phyloP scores from a whole-genome alignment of 208 protist genomes.

The Vickermania spadyakhi region DNA sequence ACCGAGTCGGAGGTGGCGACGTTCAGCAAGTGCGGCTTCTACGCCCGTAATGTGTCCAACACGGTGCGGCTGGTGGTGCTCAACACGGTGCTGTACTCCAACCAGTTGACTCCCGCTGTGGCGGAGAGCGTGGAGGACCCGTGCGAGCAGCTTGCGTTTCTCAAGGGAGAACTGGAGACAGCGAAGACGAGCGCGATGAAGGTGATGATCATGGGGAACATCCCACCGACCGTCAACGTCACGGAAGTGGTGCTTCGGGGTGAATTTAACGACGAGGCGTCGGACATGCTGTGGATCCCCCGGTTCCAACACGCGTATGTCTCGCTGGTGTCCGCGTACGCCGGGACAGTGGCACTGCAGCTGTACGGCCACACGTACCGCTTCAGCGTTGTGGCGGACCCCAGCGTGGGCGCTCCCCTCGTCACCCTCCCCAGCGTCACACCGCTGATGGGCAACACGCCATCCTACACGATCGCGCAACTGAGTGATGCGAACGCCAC shows the following conservation, averaged over 20 bases:
- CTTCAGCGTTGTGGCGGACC: constrained; percentile 22
- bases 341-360: constrained; percentile 13
- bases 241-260: constrained; percentile 7
- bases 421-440: constrained; percentile 25
- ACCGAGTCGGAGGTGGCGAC: constrained; percentile 2
- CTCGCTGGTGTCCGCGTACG: constrained; percentile 12
- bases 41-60: constrained; percentile 13
- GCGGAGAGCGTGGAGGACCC: constrained; percentile 25
- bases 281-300: constrained; percentile 33
- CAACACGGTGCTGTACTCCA: constrained; percentile 28
- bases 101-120: constrained; percentile 11
- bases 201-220: constrained; percentile 37
- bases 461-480: constrained; percentile 21
- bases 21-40: constrained; percentile 24
- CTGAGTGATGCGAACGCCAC: constrained; percentile 8
- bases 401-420: constrained; percentile 16
- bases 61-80: constrained; percentile 27
- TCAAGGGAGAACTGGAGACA: constrained; percentile 11
- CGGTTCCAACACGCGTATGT: constrained; percentile 19
- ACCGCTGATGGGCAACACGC: constrained; percentile 22
- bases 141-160: constrained; percentile 31
- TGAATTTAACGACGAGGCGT: constrained; percentile 3
- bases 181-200: constrained; percentile 15
- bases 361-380: constrained; percentile 33
- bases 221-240: constrained; percentile 23